Evolutionary conservation across 805 yeast genomes (phyloP).

Genomic region (Saccharomycopsis malanga): DNA sequence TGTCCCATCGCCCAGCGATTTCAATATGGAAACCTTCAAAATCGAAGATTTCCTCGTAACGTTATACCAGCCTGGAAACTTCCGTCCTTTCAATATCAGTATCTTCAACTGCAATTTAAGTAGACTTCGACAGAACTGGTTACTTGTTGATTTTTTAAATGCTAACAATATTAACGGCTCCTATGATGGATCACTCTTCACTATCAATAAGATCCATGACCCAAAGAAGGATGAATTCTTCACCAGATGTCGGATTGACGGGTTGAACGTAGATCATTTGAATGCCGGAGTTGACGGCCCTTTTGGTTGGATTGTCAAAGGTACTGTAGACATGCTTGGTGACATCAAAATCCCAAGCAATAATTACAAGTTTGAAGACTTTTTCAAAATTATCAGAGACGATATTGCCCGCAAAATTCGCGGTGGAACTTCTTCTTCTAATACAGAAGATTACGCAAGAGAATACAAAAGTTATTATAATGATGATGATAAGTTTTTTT

Average conservation of each 20-base stretch:
- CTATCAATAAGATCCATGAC: conserved; percentile 56
- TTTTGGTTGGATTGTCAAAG: conserved; percentile 93
- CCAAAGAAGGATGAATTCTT: conserved; percentile 23
- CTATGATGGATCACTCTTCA: conserved; percentile 88
- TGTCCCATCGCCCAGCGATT: conserved; percentile 76
- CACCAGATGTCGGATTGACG: conserved; percentile 72
- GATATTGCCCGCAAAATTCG: conserved; percentile 33
- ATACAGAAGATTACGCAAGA: conserved; percentile 15
- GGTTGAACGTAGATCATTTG: conserved; percentile 78
- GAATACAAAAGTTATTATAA: conserved; percentile 25
- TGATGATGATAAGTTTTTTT: conserved; percentile 50
- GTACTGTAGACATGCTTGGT: conserved; percentile 89
- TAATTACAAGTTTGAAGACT: conserved; percentile 15
- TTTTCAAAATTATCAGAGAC: conserved; percentile 22
- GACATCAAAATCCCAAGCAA: conserved; percentile 77
- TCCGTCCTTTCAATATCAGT: conserved; percentile 80
- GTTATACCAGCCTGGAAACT: conserved; percentile 69
- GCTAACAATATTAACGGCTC: conserved; percentile 79
- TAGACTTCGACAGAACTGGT: conserved; percentile 83
- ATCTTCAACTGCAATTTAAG: conserved; percentile 82
- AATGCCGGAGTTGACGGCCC: conserved; percentile 91
- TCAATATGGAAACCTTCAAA: conserved; percentile 76
- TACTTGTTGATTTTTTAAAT: conserved; percentile 77
- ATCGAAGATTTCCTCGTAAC: conserved; percentile 84
- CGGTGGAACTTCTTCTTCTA: conserved; percentile 16